Conservation (phyloP, 208 protist species). For the Trypanosoma mega region DNA sequence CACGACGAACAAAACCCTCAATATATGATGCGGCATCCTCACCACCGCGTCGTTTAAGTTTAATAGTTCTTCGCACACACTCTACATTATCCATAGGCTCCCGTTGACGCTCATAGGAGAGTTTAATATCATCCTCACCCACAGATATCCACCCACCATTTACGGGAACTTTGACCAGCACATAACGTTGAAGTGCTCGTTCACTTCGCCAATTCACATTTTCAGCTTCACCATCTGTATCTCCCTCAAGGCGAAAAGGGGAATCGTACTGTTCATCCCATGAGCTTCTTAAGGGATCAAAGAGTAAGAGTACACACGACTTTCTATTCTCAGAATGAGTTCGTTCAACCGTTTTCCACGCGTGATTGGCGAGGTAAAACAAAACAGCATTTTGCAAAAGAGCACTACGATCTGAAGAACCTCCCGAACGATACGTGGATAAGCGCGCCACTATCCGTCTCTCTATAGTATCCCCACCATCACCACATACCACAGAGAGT, state of each 20-base stretch:
- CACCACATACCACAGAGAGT: background rate
- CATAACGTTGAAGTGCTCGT: conserved; percentile 32
- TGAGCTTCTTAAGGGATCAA: conserved; percentile 57
- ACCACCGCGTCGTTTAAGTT: conserved; percentile 26
- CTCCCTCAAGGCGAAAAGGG: conserved; percentile 35
- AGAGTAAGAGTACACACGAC: conserved; percentile 42
- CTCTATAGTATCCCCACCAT: too few relatives aligned
- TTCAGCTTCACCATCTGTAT: conserved; percentile 31
- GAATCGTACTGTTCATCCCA: conserved; percentile 36
- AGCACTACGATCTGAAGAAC: conserved; percentile 43
- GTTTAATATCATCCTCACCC: conserved; percentile 41
- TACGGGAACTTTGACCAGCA: conserved; percentile 47
- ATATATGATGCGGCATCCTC: conserved; percentile 30
- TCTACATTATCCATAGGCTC: conserved; percentile 18
- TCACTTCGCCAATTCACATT: conserved; percentile 29
- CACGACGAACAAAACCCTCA: conserved; percentile 37
- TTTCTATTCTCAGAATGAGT: conserved; percentile 37
- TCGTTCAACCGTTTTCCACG: conserved; percentile 37
- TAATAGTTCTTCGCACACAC: conserved; percentile 30
- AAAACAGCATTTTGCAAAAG: conserved; percentile 72
- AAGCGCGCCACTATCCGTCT: conserved; percentile 20
- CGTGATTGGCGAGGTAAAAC: conserved; percentile 45
- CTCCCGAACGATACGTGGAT: conserved; percentile 17
- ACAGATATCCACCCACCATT: conserved; percentile 35
- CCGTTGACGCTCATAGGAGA: conserved; percentile 36